phyloP scores from a whole-genome alignment of 1,284 basidiomycete genomes.

The Taiwanofungus camphoratus region DNA sequence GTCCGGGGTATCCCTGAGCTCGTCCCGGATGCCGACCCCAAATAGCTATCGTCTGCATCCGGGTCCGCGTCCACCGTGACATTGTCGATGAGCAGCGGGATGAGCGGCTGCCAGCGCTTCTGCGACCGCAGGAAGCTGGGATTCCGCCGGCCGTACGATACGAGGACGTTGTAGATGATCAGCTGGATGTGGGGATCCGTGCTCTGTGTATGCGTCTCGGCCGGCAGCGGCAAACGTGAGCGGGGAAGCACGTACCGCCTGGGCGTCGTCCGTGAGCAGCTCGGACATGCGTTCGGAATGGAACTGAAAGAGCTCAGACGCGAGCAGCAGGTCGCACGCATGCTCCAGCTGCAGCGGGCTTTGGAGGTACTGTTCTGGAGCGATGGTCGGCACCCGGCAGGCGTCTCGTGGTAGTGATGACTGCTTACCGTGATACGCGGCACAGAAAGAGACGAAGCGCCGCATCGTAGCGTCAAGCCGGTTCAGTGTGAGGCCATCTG shows the following conservation, averaged over 20 bases:
- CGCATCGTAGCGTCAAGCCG: constrained; percentile 74
- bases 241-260: constrained; percentile 43
- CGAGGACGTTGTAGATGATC: constrained; percentile 75
- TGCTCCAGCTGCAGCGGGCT: constrained; percentile 77
- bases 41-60: constrained; percentile 56
- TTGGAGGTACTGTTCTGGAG: constrained; percentile 74
- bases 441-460: constrained; percentile 73
- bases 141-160: constrained; percentile 70
- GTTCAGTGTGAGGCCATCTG: constrained; percentile 61
- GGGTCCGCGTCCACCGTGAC: constrained; percentile 65
- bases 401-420: constrained; percentile 22
- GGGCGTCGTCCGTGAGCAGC: constrained; percentile 63
- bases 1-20: constrained; percentile 30
- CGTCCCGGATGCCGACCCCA: constrained; percentile 31
- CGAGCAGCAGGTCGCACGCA: constrained; percentile 68
- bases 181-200: constrained; percentile 87
- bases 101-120: constrained; percentile 77
- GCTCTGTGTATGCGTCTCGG: constrained; percentile 40
- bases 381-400: neutral
- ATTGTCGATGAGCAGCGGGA: constrained; percentile 80
- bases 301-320: constrained; percentile 80
- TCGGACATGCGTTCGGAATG: constrained; percentile 89
- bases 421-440: constrained; percentile 73
- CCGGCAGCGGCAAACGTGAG: constrained; percentile 1
- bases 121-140: constrained; percentile 69